These are phyloP conservation scores for Coprinellus micaceus DNA, from an alignment of 768 basidiomycete genomes.

Conservation along the genomic window DNA sequence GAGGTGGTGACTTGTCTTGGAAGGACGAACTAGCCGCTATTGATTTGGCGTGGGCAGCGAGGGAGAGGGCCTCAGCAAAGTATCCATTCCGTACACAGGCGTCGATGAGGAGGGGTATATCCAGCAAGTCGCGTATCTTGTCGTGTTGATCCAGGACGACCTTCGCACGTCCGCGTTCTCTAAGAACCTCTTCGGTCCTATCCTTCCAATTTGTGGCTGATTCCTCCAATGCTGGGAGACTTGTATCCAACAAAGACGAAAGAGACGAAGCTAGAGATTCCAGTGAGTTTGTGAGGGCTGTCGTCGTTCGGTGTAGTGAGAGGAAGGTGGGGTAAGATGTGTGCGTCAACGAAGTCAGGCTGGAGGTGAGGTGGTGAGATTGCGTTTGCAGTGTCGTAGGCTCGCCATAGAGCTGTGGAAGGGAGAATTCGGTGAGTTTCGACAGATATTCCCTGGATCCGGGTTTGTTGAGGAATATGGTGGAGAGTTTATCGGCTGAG, in stretches of 20 bases:
- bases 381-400: slow-evolving; percentile 79
- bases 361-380: slow-evolving; percentile 81
- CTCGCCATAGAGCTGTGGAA: slow-evolving; percentile 67
- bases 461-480: slow-evolving; percentile 23
- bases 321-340: slow-evolving; percentile 91
- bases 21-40: slow-evolving; percentile 41
- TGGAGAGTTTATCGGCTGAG: slow-evolving; percentile 20
- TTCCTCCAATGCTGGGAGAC: slow-evolving; percentile 75
- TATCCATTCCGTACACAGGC: slow-evolving; percentile 91
- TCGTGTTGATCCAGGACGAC: slow-evolving; percentile 93
- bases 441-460: slow-evolving; percentile 54
- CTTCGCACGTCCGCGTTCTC: slow-evolving; percentile 69
- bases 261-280: slow-evolving; percentile 74
- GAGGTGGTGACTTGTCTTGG: slow-evolving; percentile 36
- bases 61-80: slow-evolving; percentile 87
- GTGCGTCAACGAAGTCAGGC: slow-evolving; percentile 84
- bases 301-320: slow-evolving; percentile 78
- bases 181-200: slow-evolving; percentile 69
- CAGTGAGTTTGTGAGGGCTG: slow-evolving; percentile 68
- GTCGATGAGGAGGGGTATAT: slow-evolving; percentile 86
- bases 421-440: slow-evolving; percentile 60
- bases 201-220: slow-evolving; percentile 68
- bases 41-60: slow-evolving; percentile 66
- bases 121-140: slow-evolving; percentile 87
- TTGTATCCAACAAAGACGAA: slow-evolving; percentile 55